A percentile compares a stretch with the other conserved stretches of the same genome.
phyloP scores from a whole-genome alignment of 2,329 filamentous ascomycete species.

The Zymoseptoria ardabiliae region DNA sequence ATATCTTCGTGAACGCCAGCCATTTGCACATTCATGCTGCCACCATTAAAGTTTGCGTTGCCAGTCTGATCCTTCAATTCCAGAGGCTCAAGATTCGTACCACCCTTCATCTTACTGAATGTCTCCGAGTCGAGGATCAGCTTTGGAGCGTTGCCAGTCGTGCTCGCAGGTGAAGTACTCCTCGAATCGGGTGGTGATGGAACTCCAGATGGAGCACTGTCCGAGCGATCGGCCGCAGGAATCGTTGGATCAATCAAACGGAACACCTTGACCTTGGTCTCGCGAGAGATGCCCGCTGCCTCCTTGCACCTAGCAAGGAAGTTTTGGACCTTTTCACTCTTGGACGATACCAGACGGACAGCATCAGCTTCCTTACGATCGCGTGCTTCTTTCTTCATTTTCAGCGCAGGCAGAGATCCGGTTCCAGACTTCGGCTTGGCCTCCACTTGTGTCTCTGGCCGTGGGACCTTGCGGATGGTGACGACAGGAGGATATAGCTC shows the following conservation, averaged over 20 bases:
- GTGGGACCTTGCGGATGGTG: conserved; percentile 71
- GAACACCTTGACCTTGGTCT: conserved; percentile 73
- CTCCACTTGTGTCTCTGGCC: conserved; percentile 31
- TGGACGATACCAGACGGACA: conserved; percentile 61
- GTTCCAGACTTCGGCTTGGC: background rate
- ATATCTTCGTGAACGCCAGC: conserved; percentile 65
- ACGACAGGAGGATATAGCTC: conserved; percentile 82
- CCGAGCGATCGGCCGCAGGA: conserved; percentile 21
- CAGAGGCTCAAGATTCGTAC: conserved; percentile 59
- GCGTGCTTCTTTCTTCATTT: conserved; percentile 11
- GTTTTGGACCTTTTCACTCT: conserved; percentile 60
- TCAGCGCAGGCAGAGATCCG: conserved; percentile 8
- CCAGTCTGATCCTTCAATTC: conserved; percentile 61
- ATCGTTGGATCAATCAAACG: conserved; percentile 47
- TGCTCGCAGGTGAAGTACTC: conserved; percentile 31
- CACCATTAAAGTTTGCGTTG: conserved; percentile 72
- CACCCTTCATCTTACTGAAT: conserved; percentile 56
- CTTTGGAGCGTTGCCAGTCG: conserved; percentile 29
- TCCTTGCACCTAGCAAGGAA: conserved; percentile 71
- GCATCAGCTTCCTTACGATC: conserved; percentile 43
- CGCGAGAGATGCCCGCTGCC: conserved; percentile 57
- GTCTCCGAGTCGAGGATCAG: conserved; percentile 56
- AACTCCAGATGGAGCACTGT: conserved; percentile 29
- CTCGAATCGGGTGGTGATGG: conserved; percentile 40
- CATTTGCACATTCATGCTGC: conserved; percentile 48